phyloP scores from a whole-genome alignment of 202 grass and related monocot species.

The Brachypodium distachyon region DNA sequence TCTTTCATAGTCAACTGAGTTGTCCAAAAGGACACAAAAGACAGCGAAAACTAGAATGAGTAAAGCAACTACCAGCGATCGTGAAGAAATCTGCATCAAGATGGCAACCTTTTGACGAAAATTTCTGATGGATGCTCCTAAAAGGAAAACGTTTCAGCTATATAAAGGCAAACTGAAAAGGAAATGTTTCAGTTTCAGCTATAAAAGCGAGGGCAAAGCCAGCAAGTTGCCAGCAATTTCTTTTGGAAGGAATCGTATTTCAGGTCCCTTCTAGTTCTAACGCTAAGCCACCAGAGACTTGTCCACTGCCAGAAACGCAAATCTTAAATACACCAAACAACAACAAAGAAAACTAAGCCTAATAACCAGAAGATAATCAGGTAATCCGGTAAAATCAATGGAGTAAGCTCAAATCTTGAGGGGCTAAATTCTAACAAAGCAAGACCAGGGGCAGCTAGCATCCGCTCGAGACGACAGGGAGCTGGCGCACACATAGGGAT shows the following conservation, averaged over 20 bases:
- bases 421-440: background rate
- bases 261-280: background rate
- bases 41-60: background rate
- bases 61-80: background rate
- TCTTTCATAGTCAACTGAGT: background rate
- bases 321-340: background rate
- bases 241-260: background rate
- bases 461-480: background rate
- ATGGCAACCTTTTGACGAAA: background rate
- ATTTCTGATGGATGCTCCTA: background rate
- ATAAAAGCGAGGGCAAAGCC: no score
- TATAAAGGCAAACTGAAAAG: background rate
- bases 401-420: background rate
- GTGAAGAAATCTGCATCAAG: background rate
- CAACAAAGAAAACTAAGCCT: background rate
- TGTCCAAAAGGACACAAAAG: background rate
- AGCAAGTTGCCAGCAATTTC: background rate
- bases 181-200: no score
- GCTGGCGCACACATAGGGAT: background rate
- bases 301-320: background rate
- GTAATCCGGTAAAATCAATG: background rate
- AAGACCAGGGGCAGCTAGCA: background rate
- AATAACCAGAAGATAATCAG: conserved; percentile 15
- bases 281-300: background rate
- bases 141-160: no score